A percentile compares a stretch with the other conserved stretches of the same genome.
Evolutionary conservation across 2,329 filamentous ascomycete species (phyloP).

Genomic region (Cladophialophora psammophila): DNA sequence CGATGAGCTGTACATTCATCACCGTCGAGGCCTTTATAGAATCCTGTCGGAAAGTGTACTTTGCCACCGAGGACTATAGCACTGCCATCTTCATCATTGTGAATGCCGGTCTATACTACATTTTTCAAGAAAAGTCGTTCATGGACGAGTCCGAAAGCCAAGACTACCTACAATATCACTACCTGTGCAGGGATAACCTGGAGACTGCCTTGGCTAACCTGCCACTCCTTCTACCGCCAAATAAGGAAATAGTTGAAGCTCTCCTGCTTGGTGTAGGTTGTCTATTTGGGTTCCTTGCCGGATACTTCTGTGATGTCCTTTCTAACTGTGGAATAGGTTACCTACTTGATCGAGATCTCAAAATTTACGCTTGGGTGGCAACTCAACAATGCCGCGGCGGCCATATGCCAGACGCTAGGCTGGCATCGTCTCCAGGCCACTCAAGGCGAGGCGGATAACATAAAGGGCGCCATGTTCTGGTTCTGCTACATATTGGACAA

Average conservation of each 20-base stretch:
- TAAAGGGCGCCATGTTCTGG: slow-evolving; percentile 1
- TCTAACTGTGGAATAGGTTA: background rate
- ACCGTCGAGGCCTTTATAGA: background rate
- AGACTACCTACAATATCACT: background rate
- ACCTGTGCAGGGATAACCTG: slow-evolving; percentile 4
- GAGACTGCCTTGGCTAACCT: slow-evolving; percentile 7
- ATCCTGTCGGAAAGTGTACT: slow-evolving; percentile 1
- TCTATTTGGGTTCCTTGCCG: background rate
- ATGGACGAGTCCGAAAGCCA: background rate
- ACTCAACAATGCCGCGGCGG: background rate
- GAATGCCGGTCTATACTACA: slow-evolving; percentile 6
- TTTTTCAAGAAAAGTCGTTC: slow-evolving; percentile 2
- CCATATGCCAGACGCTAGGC: slow-evolving; percentile 1
- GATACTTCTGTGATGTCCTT: background rate
- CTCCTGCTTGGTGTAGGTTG: background rate
- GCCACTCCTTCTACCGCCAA: background rate
- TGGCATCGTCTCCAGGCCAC: background rate
- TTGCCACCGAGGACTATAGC: slow-evolving; percentile 1
- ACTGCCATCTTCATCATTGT: background rate
- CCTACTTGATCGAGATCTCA: slow-evolving; percentile 10
- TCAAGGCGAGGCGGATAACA: background rate
- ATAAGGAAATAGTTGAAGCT: background rate
- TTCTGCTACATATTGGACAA: slow-evolving; percentile 10
- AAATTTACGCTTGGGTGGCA: slow-evolving; percentile 2
- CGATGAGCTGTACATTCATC: background rate